Base-by-base conservation (phyloP, 257 asterid genomes). In the Ilex aquifolium region DNA sequence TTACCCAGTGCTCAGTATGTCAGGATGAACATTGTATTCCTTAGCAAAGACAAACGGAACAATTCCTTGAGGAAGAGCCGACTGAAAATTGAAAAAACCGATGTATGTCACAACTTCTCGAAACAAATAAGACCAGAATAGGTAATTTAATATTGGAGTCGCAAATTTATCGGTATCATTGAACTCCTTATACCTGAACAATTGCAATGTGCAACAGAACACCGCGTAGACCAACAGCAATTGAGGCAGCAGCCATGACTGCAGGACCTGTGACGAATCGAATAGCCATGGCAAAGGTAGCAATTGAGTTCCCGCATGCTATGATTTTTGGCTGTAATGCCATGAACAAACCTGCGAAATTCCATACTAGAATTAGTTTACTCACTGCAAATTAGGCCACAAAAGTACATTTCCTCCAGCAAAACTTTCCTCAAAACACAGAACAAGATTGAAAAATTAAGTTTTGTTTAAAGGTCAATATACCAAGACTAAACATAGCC, bases 401-500 rank as follows among this genome's bases (percentile, higher is more conserved):
- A 36, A 36, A 4, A 2, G 42, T 36, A 8, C 42, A 36, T 36
- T 4, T 8, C 42, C 42, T 36, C 42, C 8, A 4, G 42, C 42
- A 36, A 36, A 36, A 4, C 1, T 8, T 36, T 36, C 7, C 8
- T 8, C 5, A 36, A 36, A 36, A 36, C 42, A 36, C 8, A 4
- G 8, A 36, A 36, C 8, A 36, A 36, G 27, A 36, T 36, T 36
- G 42, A 36, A 36, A 36, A 0, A 36, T 36, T 36, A 36, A 36
- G 42, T 4, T 4, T 36, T 4, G 42, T 36, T 36, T 36, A 36
- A 36, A 36, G 5, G 44, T 4, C 10, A 32, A n/a, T 57, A 58
- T 75, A 79, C 84, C 84, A 62, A 79, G 84, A 72, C 81, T 79
- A 69, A 75, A 79, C 81, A 79, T 79, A 6, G 81, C 84, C 84